Evolutionary conservation across 768 basidiomycete species (phyloP), one percentile per base, ranked within the genome.

Genomic region (Basidioascus undulatus): DNA sequence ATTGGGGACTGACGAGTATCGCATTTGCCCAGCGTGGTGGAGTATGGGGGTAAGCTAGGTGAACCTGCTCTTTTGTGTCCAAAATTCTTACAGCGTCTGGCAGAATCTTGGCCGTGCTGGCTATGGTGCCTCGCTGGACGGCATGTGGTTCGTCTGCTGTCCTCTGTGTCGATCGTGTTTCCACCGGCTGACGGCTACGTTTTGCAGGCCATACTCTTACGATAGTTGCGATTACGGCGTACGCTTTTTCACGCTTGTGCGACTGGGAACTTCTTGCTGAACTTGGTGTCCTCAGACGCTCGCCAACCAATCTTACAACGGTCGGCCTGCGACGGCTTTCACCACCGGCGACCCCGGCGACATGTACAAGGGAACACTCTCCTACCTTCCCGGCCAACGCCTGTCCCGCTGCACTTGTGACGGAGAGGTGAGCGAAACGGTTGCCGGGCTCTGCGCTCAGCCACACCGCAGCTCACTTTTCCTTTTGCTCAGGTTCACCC

Each of bases 81-180:
- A n/a, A n/a, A n/a, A n/a, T n/a, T n/a, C n/a, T n/a, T n/a, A n/a
- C n/a, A n/a, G n/a, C n/a, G n/a, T n/a, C n/a, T n/a, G n/a, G n/a
- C n/a, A n/a, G 1, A 87, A 86, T 53, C 66, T 82, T 66, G 83
- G 65, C 48, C 61, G 84, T 40, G 75, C 83, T 19, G 86, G 82
- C 1, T 82, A 76, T 57, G 84, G 84, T 32, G 79, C 76, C 15
- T 76, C 80, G 3, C 84, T 79, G 0, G 78, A 94, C 48, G 89
- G 83, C 8, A 65, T 51, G 39, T 55, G 55, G 32, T 37, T n/a
- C 1, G 16, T 16, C 30, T 16, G 8, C 9, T 19, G 16, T 0
- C 16, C 5, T 12, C 15, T 5, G 5, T 18, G 12, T 42, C 8
- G n/a, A 32, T 23, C 40, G 31, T 30, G 30, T 43, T 45, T 33